Percentiles rank a stretch among this genome's conserved stretches.
phyloP scores from a whole-genome alignment of 495 filamentous ascomycete genomes.

The Pyrenula massariospora region DNA sequence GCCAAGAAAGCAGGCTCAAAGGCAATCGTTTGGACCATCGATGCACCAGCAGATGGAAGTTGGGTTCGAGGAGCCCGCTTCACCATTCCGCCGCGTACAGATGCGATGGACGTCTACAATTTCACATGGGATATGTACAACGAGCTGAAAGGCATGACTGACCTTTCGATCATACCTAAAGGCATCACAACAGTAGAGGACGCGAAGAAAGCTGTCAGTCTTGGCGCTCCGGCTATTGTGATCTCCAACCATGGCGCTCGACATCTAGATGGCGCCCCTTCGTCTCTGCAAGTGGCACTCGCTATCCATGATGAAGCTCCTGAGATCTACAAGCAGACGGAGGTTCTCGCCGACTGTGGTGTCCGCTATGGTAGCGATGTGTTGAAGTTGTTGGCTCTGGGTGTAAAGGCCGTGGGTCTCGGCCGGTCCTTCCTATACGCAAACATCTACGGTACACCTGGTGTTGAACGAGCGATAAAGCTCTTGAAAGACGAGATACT shows the following conservation, averaged over 20 bases:
- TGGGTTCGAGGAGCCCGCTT: constrained; percentile 21
- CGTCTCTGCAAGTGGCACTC: constrained; percentile 20
- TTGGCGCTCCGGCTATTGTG: neutral
- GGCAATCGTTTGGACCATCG: constrained; percentile 27
- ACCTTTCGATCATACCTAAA: constrained; percentile 26
- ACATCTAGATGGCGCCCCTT: constrained; percentile 12
- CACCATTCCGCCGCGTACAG: constrained; percentile 3
- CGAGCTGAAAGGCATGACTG: constrained; percentile 19
- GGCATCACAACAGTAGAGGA: constrained; percentile 31
- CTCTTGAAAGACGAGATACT: neutral
- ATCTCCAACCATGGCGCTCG: neutral
- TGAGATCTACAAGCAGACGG: constrained; percentile 24
- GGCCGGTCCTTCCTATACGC: constrained; percentile 31
- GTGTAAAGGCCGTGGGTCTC: constrained; percentile 31
- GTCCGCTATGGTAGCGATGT: constrained; percentile 33
- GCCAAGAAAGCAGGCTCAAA: constrained; percentile 20
- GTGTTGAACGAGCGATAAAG: constrained; percentile 11
- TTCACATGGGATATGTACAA: constrained; percentile 15
- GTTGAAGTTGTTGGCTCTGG: constrained; percentile 21
- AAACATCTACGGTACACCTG: constrained; percentile 26
- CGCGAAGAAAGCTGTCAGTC: constrained; percentile 17
- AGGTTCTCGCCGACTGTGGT: constrained; percentile 33
- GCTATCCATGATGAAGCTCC: constrained; percentile 26
- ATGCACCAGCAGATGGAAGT: constrained; percentile 24
- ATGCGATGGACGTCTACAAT: constrained; percentile 2